Conservation (phyloP, 768 basidiomycete genomes). For the Sporobolomyces pararoseus region DNA sequence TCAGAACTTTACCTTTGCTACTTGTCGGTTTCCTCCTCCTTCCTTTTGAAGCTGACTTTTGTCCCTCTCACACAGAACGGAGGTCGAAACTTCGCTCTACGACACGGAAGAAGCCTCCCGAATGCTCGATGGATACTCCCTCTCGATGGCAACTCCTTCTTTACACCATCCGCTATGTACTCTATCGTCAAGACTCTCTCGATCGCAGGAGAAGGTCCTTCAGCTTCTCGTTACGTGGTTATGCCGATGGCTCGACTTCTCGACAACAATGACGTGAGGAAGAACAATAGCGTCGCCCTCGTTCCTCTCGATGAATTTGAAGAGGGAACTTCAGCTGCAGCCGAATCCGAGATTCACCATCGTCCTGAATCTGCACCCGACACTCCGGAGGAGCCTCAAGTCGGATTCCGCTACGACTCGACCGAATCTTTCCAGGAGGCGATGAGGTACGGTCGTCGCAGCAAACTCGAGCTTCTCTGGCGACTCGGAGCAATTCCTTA, state of each 20-base stretch:
- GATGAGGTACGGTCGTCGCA: slow-evolving; percentile 47
- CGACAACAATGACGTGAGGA: slow-evolving; percentile 42
- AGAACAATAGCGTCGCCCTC: slow-evolving; percentile 39
- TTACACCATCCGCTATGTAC: slow-evolving; percentile 45
- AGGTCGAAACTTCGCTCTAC: slow-evolving; percentile 46
- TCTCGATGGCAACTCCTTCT: slow-evolving; percentile 48
- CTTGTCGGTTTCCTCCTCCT: background rate
- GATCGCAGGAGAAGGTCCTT: slow-evolving; percentile 41
- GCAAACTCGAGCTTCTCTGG: slow-evolving; percentile 48
- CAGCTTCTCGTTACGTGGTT: slow-evolving; percentile 41
- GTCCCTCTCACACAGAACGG: slow-evolving; percentile 41
- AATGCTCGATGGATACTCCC: slow-evolving; percentile 46
- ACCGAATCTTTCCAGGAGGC: slow-evolving; percentile 43
- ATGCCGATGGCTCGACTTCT: slow-evolving; percentile 47
- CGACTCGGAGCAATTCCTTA: slow-evolving; percentile 46
- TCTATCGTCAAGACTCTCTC: slow-evolving; percentile 42
- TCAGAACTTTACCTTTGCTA: background rate
- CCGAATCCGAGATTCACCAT: slow-evolving; percentile 32
- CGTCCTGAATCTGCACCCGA: slow-evolving; percentile 33
- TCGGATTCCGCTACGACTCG: slow-evolving; percentile 47
- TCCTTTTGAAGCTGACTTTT: too few species aligned
- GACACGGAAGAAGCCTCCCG: slow-evolving; percentile 43
- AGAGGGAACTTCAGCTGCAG: slow-evolving; percentile 27
- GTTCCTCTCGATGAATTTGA: slow-evolving; percentile 28
- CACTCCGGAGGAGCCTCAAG: slow-evolving; percentile 47